Base-by-base conservation (phyloP, 352 stramenopile species). In the Pythium rishiriense region DNA sequence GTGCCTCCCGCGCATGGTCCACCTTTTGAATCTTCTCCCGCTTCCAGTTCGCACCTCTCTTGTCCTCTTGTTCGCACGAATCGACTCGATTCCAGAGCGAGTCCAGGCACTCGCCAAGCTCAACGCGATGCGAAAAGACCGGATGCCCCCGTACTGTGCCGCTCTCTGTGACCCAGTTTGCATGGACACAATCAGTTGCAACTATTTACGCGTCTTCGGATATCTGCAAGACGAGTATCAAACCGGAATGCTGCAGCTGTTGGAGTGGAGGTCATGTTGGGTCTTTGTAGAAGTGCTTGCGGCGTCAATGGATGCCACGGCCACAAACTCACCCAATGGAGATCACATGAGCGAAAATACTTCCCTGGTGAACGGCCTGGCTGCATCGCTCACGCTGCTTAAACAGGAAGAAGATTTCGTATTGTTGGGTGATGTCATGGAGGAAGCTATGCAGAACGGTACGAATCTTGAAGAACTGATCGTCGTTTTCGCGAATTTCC, bases 401-500 rank as follows among this genome's bases (percentile, higher is more conserved):
- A 62, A 66, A 26, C 25, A 64, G 10, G 62, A 79, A 22, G 51
- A 64, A 0, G 75, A 83, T 22, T 82, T 75, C 28, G 50, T 76
- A 1, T 29, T 76, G 22, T 67, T 91, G 9, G 64, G 60, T 21
- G 63, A 69, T 10, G 78, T 88, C 7, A 70, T 88, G 12, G 57
- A 81, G 43, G 72, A 79, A 33, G 79, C 82, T 9, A 62, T 87
- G 19, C 52, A 41, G 0, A 75, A 77, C 37, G 58, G 47, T 2
- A 75, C 84, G 17, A 39, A 58, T 2, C 50, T 89, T 35, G 54
- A 72, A 26, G 67, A 81, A 58, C 39, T 89, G 10, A 73, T 88
- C 14, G 46, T 75, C 25, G 82, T 91, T 12, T 46, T 89, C n/a
- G 70, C 70, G 4, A 66, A 86, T 43, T 89, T 89, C n/a, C 68